These are phyloP conservation scores for Amauroascus niger DNA, from an alignment of 2,329 filamentous ascomycete species.

Conservation along the genomic window DNA sequence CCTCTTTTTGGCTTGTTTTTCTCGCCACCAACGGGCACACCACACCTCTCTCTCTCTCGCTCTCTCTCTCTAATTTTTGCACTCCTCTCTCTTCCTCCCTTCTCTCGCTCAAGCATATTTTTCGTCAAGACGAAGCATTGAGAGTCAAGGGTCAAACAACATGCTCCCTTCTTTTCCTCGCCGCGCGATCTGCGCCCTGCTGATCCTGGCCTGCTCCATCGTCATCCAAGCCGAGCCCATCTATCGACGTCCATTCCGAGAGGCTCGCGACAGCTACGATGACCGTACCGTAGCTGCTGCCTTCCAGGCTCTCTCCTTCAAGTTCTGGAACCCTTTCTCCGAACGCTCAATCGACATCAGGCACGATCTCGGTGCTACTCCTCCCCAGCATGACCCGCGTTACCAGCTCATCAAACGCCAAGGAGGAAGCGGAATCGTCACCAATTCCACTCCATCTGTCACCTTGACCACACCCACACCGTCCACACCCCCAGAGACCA, in stretches of 20 bases:
- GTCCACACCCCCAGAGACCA: slow-evolving; percentile 5
- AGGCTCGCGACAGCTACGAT: slow-evolving; percentile 7
- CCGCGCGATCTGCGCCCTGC: neutral
- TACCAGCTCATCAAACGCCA: slow-evolving; percentile 14
- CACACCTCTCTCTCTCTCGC: neutral
- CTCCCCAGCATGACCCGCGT: slow-evolving; percentile 8
- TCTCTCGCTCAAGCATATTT: neutral
- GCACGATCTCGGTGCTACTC: slow-evolving; percentile 4
- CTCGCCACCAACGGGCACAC: neutral
- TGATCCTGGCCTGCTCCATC: slow-evolving; percentile 5
- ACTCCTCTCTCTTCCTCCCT: too few relatives aligned
- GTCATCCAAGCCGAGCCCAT: slow-evolving; percentile 11
- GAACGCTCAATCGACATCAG: slow-evolving; percentile 3
- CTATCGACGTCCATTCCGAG: slow-evolving; percentile 2
- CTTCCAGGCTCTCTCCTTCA: slow-evolving; percentile 10
- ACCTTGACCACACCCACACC: slow-evolving; percentile 7
- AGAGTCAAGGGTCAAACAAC: neutral
- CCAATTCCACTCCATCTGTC: slow-evolving; percentile 12
- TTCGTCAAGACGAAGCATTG: neutral
- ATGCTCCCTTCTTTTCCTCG: slow-evolving; percentile 12
- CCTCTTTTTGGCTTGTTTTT: neutral
- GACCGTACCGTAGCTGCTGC: slow-evolving; percentile 4
- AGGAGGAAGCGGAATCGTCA: slow-evolving; percentile 10
- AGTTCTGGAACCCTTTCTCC: slow-evolving; percentile 10
- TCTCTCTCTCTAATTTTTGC: too few relatives aligned